Percentiles rank a stretch among this genome's conserved stretches.
phyloP scores from a whole-genome alignment of 768 basidiomycete genomes.

The Lactarius akahatsu region DNA sequence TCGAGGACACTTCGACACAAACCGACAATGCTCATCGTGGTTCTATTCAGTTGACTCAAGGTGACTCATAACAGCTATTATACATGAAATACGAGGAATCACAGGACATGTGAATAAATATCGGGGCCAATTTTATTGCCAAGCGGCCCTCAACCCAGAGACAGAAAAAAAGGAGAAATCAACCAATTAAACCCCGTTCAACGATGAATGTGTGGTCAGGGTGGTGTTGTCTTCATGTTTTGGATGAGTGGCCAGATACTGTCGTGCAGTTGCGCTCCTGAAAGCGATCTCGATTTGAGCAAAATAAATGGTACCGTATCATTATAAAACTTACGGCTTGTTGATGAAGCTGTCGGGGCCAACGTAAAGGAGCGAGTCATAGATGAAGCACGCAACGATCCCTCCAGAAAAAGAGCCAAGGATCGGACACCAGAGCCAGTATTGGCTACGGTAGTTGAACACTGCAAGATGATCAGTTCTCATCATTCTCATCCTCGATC shows the following conservation, averaged over 20 bases:
- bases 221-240: not conserved
- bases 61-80: not conserved
- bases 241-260: constrained; percentile 2
- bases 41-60: not conserved
- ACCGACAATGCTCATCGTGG: not conserved
- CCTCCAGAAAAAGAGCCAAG: constrained; percentile 59
- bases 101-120: not conserved
- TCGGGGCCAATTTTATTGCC: not conserved
- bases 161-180: not conserved
- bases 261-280: constrained; percentile 15
- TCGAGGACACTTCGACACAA: not conserved
- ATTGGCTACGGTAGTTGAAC: constrained; percentile 51
- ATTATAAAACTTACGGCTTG: constrained; percentile 44
- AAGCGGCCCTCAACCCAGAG: not conserved
- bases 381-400: constrained; percentile 50
- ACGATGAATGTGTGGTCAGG: not conserved
- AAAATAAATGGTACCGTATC: too few species aligned
- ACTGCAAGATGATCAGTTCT: constrained; percentile 27
- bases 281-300: not conserved
- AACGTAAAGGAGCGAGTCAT: constrained; percentile 57
- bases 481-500: too few species aligned
- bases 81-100: not conserved
- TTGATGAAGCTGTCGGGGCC: constrained; percentile 58
- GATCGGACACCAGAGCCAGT: constrained; percentile 71
- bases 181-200: not conserved